Conservation (phyloP, 2,329 filamentous ascomycete species). For the Ceratocystis destructans region DNA sequence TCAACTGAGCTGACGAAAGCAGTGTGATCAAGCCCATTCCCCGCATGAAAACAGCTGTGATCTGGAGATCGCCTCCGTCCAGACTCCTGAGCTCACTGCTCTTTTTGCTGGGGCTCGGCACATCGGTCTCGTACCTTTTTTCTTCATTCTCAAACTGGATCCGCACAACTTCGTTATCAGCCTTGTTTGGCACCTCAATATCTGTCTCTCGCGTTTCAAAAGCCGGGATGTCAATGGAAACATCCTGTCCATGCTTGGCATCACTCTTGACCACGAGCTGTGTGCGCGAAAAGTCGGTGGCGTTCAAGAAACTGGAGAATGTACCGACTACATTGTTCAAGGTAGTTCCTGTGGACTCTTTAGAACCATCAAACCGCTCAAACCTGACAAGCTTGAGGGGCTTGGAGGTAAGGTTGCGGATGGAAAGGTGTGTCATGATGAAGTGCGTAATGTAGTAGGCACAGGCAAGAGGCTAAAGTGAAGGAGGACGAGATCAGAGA, state of each 20-base stretch:
- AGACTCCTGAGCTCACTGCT: constrained; percentile 48
- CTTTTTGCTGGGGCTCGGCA: constrained; percentile 46
- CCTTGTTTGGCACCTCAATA: constrained; percentile 47
- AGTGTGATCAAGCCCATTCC: constrained; percentile 40
- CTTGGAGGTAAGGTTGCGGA: constrained; percentile 69
- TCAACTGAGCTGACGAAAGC: constrained; percentile 54
- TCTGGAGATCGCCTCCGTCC: constrained; percentile 38
- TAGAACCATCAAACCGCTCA: constrained; percentile 53
- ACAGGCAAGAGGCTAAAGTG: background rate
- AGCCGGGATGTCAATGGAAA: constrained; percentile 50
- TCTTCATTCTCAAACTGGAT: constrained; percentile 49
- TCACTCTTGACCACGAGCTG: constrained; percentile 37
- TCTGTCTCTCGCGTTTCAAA: constrained; percentile 49
- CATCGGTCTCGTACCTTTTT: constrained; percentile 58
- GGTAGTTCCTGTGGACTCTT: constrained; percentile 31
- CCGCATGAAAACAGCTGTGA: constrained; percentile 54
- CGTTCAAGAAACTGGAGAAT: constrained; percentile 34
- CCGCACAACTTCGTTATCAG: constrained; percentile 52
- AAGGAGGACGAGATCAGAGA: background rate
- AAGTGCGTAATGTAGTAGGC: background rate
- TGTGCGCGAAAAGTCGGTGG: constrained; percentile 26
- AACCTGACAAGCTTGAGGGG: constrained; percentile 58
- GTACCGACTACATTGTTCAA: constrained; percentile 33
- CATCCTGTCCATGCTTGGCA: constrained; percentile 46
- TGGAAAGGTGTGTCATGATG: constrained; percentile 44